Conservation (phyloP, 768 basidiomycete species). For the Rickenella mellea region DNA sequence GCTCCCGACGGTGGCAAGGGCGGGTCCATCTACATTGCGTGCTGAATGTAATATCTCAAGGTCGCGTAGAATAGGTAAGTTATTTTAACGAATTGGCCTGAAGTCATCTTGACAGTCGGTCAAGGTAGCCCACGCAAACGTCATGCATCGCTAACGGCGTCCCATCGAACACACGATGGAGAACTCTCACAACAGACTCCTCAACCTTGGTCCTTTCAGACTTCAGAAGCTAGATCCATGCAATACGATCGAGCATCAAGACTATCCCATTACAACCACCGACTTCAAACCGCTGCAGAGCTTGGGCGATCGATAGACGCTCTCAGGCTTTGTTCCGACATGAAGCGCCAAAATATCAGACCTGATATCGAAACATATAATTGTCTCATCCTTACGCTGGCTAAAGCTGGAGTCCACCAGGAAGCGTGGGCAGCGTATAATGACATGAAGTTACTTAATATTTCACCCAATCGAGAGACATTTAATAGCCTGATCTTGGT, state of each 20-base stretch:
- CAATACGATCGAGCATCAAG: not conserved
- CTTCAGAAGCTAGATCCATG: too few species aligned
- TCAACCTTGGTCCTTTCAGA: too few species aligned
- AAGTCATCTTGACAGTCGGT: too few species aligned
- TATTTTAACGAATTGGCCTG: too few species aligned
- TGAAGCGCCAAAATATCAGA: conserved; percentile 45
- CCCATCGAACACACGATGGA: too few species aligned
- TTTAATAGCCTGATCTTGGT: conserved; percentile 59
- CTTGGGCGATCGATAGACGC: conserved; percentile 25
- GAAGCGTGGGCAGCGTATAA: conserved; percentile 61
- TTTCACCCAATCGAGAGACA: conserved; percentile 39
- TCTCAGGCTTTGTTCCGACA: conserved; percentile 37
- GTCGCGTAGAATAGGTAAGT: too few species aligned
- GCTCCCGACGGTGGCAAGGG: not conserved
- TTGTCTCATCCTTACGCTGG: conserved; percentile 40
- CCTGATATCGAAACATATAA: conserved; percentile 54
- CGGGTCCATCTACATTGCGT: too few species aligned
- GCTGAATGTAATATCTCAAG: too few species aligned
- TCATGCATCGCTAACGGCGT: too few species aligned
- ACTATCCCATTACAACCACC: not conserved
- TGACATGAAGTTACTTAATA: conserved; percentile 48
- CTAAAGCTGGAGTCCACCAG: conserved; percentile 28
- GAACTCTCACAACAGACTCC: too few species aligned
- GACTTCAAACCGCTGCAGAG: not conserved
- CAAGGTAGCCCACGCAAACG: too few species aligned